phyloP scores from a whole-genome alignment of 192 early-diverging fungal genomes.

The Lobosporangium transversale region DNA sequence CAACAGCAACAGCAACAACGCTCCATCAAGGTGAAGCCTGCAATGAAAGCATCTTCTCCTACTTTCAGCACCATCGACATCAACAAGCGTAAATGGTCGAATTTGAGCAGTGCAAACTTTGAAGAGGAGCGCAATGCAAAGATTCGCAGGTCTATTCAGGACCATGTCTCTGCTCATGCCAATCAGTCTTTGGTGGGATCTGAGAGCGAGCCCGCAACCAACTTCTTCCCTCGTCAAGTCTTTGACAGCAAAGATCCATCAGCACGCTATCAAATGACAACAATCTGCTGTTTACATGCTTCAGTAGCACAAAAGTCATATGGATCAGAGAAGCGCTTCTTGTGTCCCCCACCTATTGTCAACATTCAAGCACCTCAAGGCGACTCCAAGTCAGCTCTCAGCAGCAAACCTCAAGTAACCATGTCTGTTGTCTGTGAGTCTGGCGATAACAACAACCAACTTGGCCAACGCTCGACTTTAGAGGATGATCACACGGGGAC shows the following conservation, averaged over 20 bases:
- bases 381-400: constrained; percentile 48
- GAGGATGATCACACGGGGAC: constrained; percentile 67
- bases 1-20: constrained; percentile 16
- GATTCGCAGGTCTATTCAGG: constrained; percentile 57
- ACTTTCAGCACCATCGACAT: constrained; percentile 23
- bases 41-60: constrained; percentile 18
- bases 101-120: constrained; percentile 34
- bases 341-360: constrained; percentile 82
- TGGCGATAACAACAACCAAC: constrained; percentile 45
- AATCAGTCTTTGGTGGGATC: constrained; percentile 12
- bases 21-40: constrained; percentile 3
- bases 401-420: constrained; percentile 65
- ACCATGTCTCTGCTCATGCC: constrained; percentile 43
- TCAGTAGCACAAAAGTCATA: constrained; percentile 94
- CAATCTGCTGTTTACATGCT: constrained; percentile 85
- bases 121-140: constrained; percentile 56
- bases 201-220: constrained; percentile 4
- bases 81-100: constrained; percentile 55
- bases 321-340: constrained; percentile 89
- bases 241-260: constrained; percentile 36
- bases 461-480: constrained; percentile 59
- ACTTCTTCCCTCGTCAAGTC: constrained; percentile 18
- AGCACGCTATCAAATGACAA: constrained; percentile 61
- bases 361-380: constrained; percentile 59
- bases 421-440: constrained; percentile 71